Base-by-base conservation (phyloP, 2,329 filamentous ascomycete genomes). In the Fusarium nurragi region DNA sequence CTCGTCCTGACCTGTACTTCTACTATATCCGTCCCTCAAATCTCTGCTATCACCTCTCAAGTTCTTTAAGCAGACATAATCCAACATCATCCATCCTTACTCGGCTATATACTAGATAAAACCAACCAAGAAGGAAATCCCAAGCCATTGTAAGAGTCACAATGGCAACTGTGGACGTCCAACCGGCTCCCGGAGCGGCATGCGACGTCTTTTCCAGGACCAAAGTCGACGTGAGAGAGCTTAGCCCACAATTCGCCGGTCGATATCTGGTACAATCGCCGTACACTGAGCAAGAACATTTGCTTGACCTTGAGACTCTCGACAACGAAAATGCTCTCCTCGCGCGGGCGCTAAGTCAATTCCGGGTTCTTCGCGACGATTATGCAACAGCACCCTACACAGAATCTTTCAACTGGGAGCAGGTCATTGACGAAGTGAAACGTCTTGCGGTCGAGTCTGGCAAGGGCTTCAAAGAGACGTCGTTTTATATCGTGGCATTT, bases 401-500 rank as follows among this genome's bases (percentile, higher is more conserved):
- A 5, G 84, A 88, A 3, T 88, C 88, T 0, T 94, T 97, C 79
- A 96, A 97, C 77, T 95, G 92, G 88, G 62, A 75, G 4, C 78
- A 85, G 38, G 83, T 93, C 14, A 80, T 95, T 12, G 77, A 79
- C 5, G 79, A 84, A 28, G 77, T 95, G 48, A 82, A 78, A 54
- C 72, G 79, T 3, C 79, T 93, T 4, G 78, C 81, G 12, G 68
- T 70, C 4, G 74, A 78, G 10, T 82, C 76, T 8, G 74, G 83
- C 13, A 77, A 77, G 7, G 60, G 55, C 3, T 94, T 90, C 87
- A 84, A 80, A 51, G 80, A 83, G 58, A 84, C 83, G 46, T 83
- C 81, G 25, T 97, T 94, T 79, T 97, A 94, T 77, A 88, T 95
- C 54, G 93, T 97, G 37, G 89, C 89, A 6, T 97, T 97, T 77